These are phyloP conservation scores for Acarospora socialis DNA, from an alignment of 2,329 filamentous ascomycete genomes.

Conservation along the genomic window DNA sequence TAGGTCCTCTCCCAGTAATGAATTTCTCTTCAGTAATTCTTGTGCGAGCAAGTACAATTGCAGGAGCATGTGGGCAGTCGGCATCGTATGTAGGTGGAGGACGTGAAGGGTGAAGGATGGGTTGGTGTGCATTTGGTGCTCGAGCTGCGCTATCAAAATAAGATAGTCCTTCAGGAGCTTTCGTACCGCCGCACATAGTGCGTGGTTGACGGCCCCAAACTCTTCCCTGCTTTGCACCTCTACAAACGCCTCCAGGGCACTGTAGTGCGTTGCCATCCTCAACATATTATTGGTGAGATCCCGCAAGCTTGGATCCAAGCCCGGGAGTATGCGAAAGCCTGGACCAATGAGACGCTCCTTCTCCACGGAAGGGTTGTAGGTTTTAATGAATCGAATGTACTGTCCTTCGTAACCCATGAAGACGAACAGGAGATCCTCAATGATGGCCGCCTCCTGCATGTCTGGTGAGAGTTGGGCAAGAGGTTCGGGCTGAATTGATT, in stretches of 20 bases:
- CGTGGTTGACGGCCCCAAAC: conserved; percentile 89
- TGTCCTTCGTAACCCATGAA: conserved; percentile 99
- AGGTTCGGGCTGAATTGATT: conserved; percentile 50
- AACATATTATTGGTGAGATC: conserved; percentile 82
- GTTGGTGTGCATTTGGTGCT: conserved; percentile 83
- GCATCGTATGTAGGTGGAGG: conserved; percentile 79
- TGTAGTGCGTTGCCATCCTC: conserved; percentile 87
- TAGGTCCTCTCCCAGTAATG: conserved; percentile 66
- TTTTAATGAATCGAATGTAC: conserved; percentile 74
- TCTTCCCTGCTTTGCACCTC: conserved; percentile 88
- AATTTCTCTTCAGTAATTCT: conserved; percentile 78
- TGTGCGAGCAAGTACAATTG: conserved; percentile 80
- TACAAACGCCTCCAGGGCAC: conserved; percentile 79
- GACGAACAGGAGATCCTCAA: conserved; percentile 84
- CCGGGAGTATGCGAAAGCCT: conserved; percentile 61
- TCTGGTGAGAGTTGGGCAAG: conserved; percentile 61
- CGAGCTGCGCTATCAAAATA: conserved; percentile 80
- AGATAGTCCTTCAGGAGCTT: conserved; percentile 88
- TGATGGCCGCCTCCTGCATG: conserved; percentile 69
- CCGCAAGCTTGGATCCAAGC: conserved; percentile 78
- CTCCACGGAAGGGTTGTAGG: conserved; percentile 72
- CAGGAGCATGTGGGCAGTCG: conserved; percentile 78
- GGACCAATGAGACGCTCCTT: conserved; percentile 78
- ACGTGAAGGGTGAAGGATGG: conserved; percentile 83
- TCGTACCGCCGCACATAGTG: conserved; percentile 85